Evolutionary conservation across 176 grass and related monocot species (phyloP).

Genomic region (Bothriochloa decipiens): DNA sequence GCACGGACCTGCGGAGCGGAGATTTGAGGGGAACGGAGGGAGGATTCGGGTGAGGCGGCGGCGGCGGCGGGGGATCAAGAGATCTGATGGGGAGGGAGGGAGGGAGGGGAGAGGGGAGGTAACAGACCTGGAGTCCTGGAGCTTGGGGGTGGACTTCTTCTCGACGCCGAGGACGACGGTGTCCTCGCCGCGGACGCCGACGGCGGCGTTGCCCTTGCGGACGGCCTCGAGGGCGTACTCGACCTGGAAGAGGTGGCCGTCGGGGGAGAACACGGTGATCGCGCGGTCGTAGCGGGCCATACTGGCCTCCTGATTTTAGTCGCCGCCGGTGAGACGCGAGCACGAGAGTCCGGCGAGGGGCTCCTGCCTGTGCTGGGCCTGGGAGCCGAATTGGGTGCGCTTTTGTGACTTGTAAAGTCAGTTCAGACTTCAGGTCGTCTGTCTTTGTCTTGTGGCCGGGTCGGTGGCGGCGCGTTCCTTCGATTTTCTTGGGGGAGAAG

Average conservation of each 20-base stretch:
- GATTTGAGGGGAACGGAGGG: neutral
- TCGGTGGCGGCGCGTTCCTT: neutral
- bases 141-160: conserved; percentile 99
- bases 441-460: too few species aligned
- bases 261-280: conserved; percentile 98
- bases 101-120: too few species aligned
- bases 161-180: conserved; percentile 95
- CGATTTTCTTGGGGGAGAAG: neutral
- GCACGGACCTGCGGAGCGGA: conserved; percentile 51
- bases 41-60: conserved; percentile 15
- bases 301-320: neutral
- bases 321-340: conserved; percentile 20
- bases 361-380: neutral
- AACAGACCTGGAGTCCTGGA: conserved; percentile 79
- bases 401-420: neutral
- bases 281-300: conserved; percentile 99
- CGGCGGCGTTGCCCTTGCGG: conserved; percentile 97
- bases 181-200: conserved; percentile 89
- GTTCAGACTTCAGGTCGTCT: too few species aligned
- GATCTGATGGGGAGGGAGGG: neutral
- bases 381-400: neutral
- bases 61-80: conserved; percentile 10
- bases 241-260: conserved; percentile 51
- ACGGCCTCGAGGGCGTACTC: conserved; percentile 98
- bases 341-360: neutral